Evolutionary conservation across 495 filamentous ascomycete genomes (phyloP).

Genomic region (Trichoderma asperelloides): DNA sequence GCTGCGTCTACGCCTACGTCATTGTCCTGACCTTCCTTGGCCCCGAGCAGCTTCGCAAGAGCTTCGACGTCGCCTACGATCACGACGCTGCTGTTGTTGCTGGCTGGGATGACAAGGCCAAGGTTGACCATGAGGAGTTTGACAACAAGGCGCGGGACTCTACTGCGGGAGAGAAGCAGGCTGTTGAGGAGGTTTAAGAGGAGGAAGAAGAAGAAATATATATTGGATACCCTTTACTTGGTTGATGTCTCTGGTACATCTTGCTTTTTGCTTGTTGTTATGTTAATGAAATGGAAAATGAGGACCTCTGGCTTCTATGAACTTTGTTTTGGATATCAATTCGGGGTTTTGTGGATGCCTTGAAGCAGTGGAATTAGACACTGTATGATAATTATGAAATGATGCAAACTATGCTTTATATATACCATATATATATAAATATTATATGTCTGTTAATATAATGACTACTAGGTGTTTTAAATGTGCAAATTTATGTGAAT

Average conservation of each 20-base stretch:
- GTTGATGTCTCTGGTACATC: background rate
- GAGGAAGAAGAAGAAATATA: no score
- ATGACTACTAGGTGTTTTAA: no score
- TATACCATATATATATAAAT: background rate
- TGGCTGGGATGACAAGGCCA: conserved; percentile 21
- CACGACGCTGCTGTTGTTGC: conserved; percentile 51
- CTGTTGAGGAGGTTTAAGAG: background rate
- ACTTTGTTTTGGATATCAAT: no score
- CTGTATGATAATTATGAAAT: background rate
- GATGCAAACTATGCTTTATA: background rate
- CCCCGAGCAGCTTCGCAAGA: conserved; percentile 59
- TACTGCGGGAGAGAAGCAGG: background rate
- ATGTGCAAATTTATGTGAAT: no score
- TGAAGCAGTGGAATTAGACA: background rate
- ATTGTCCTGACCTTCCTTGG: conserved; percentile 68
- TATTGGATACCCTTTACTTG: background rate
- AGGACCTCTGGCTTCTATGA: no score
- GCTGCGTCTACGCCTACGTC: conserved; percentile 75
- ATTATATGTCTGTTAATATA: background rate
- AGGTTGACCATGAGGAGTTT: background rate
- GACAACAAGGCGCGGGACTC: background rate
- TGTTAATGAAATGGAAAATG: background rate
- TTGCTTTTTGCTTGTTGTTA: background rate
- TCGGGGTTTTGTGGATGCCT: no score
- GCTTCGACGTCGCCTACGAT: conserved; percentile 60